Conservation (phyloP, 257 asterid species). For the Leonotis leonurus region DNA sequence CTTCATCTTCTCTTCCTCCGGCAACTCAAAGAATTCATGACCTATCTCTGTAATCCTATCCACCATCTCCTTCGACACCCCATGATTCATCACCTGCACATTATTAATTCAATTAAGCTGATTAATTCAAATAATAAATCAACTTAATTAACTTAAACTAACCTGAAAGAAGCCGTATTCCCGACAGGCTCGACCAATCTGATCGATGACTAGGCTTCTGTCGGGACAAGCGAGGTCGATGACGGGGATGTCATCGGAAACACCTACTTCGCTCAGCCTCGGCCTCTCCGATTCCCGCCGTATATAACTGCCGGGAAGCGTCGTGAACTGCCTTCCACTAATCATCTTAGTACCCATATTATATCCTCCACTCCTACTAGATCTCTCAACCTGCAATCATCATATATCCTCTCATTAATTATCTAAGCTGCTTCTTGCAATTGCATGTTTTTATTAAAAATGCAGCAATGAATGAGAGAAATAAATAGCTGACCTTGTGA, state of each 20-base stretch:
- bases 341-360: constrained; percentile 34
- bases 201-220: constrained; percentile 12
- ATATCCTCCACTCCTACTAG: too few relatives aligned
- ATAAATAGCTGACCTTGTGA: too few relatives aligned
- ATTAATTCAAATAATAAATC: too few relatives aligned
- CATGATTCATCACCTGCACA: constrained; percentile 58
- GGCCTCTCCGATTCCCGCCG: constrained; percentile 46
- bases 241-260: constrained; percentile 26
- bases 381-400: not conserved
- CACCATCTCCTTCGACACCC: constrained; percentile 29
- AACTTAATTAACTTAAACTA: too few relatives aligned
- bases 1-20: constrained; percentile 47
- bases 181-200: constrained; percentile 34
- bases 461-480: too few relatives aligned
- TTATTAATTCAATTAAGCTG: too few relatives aligned
- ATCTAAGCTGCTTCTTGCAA: too few relatives aligned
- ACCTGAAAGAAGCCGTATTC: constrained; percentile 52
- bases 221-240: constrained; percentile 34
- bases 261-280: constrained; percentile 21
- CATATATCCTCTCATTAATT: too few relatives aligned
- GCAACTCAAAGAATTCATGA: constrained; percentile 34
- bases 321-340: constrained; percentile 31
- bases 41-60: constrained; percentile 9
- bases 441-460: too few relatives aligned
- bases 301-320: constrained; percentile 34